These are phyloP conservation scores for Lactifluus volemus DNA, from an alignment of 768 basidiomycete species.

Conservation along the genomic window DNA sequence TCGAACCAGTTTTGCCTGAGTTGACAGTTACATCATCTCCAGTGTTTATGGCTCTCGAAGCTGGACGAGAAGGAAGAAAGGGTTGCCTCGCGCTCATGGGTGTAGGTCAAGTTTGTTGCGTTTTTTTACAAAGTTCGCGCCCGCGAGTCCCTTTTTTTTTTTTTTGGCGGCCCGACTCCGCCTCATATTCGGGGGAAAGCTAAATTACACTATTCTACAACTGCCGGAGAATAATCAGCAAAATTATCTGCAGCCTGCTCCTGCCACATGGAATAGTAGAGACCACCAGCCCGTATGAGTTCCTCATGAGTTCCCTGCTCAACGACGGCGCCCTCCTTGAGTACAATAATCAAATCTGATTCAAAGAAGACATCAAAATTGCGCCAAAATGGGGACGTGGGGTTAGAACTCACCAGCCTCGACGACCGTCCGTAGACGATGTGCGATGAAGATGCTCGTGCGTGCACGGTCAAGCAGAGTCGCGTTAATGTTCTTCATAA, in stretches of 20 bases:
- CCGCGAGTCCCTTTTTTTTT: too few relatives aligned
- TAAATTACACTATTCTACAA: slow-evolving; percentile 8
- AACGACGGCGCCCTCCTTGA: slow-evolving; percentile 82
- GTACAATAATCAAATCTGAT: slow-evolving; percentile 84
- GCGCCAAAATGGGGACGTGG: background rate
- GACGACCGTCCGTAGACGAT: slow-evolving; percentile 80
- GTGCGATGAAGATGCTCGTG: slow-evolving; percentile 96
- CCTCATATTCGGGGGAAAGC: background rate
- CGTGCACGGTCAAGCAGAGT: slow-evolving; percentile 67
- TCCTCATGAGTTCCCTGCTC: slow-evolving; percentile 94
- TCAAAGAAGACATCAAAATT: background rate
- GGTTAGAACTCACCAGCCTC: slow-evolving; percentile 58
- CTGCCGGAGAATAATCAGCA: slow-evolving; percentile 6
- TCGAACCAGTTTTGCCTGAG: background rate
- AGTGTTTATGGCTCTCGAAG: background rate
- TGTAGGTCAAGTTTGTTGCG: too few relatives aligned
- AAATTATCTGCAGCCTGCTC: slow-evolving; percentile 44
- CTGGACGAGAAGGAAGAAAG: slow-evolving; percentile 13
- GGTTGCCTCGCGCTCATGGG: slow-evolving; percentile 16
- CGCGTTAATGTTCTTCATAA: slow-evolving; percentile 89
- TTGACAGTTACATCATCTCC: background rate
- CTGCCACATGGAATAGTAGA: slow-evolving; percentile 79
- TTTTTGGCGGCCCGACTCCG: background rate
- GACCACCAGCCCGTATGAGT: slow-evolving; percentile 56
- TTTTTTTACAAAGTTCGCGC: too few relatives aligned